A percentile compares a stretch with the other conserved stretches of the same genome.
Evolutionary conservation across 73 alveolate genomes (phyloP).

Genomic region (Breviolum minutum): DNA sequence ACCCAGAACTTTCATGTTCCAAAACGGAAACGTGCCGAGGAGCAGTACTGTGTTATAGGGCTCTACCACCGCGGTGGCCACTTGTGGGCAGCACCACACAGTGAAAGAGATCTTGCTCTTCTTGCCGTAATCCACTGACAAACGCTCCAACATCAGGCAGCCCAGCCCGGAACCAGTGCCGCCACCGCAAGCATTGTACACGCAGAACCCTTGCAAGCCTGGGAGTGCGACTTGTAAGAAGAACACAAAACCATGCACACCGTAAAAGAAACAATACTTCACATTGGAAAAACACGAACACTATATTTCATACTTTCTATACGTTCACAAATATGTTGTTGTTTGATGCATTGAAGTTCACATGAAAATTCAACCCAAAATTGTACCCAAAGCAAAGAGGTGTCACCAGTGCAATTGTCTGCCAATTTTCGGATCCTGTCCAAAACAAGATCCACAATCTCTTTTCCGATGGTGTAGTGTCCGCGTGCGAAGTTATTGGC

Average conservation of each 20-base stretch:
- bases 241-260: not conserved
- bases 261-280: not conserved
- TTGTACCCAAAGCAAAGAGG: not conserved
- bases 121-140: constrained; percentile 28
- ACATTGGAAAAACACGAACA: too few relatives aligned
- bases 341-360: not conserved
- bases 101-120: constrained; percentile 30
- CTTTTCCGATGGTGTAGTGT: constrained; percentile 98
- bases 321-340: not conserved
- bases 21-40: not conserved
- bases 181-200: constrained; percentile 19
- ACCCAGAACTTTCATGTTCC: too few relatives aligned
- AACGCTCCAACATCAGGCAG: constrained; percentile 15
- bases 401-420: constrained; percentile 59
- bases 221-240: not conserved
- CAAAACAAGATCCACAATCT: constrained; percentile 96
- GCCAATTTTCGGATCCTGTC: constrained; percentile 97
- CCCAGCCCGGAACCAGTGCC: constrained; percentile 20
- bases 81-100: constrained; percentile 29
- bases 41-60: not conserved
- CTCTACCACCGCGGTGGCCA: constrained; percentile 9
- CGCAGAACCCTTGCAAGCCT: constrained; percentile 35
- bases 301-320: not conserved
- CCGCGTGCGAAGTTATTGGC: constrained; percentile 99
- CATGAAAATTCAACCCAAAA: too few relatives aligned